phyloP scores from a whole-genome alignment of 2,329 filamentous ascomycete genomes.

The Sporothrix curviconia region DNA sequence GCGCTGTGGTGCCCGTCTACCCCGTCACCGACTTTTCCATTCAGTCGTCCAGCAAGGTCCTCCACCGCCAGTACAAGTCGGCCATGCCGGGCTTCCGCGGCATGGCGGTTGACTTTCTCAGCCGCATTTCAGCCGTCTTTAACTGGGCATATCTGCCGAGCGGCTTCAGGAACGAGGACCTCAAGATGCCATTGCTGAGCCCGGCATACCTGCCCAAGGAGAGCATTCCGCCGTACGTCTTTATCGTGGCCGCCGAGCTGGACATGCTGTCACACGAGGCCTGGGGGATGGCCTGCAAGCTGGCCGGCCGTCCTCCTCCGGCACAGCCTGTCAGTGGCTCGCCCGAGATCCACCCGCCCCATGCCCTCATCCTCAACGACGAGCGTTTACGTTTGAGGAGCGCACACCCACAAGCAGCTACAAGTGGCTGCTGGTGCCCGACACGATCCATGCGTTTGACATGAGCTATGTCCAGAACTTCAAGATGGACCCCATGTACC shows the following conservation, averaged over 20 bases:
- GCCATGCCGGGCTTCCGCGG: constrained; percentile 25
- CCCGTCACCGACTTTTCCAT: constrained; percentile 37
- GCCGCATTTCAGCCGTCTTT: constrained; percentile 27
- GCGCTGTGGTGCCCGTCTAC: constrained; percentile 38
- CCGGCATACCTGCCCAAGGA: constrained; percentile 29
- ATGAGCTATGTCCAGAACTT: constrained; percentile 21
- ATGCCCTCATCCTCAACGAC: constrained; percentile 22
- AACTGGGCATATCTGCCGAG: constrained; percentile 36
- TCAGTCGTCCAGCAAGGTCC: constrained; percentile 24
- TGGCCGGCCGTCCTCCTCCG: constrained; percentile 29
- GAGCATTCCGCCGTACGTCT: constrained; percentile 35
- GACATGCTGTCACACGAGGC: constrained; percentile 40
- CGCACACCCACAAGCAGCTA: constrained; percentile 23
- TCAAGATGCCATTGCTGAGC: constrained; percentile 35
- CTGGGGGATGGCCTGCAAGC: constrained; percentile 31
- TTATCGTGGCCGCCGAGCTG: constrained; percentile 38
- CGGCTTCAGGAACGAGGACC: constrained; percentile 27
- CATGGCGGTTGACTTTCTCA: constrained; percentile 24
- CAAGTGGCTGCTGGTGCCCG: constrained; percentile 37
- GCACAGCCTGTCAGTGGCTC: constrained; percentile 26
- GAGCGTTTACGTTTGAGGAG: constrained; percentile 33
- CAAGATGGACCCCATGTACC: constrained; percentile 23
- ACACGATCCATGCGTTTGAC: constrained; percentile 37
- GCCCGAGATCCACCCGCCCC: constrained; percentile 22
- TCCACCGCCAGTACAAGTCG: constrained; percentile 32